Conservation (phyloP, 148 eudicot genomes). For the Camellia lanceoleosa region DNA sequence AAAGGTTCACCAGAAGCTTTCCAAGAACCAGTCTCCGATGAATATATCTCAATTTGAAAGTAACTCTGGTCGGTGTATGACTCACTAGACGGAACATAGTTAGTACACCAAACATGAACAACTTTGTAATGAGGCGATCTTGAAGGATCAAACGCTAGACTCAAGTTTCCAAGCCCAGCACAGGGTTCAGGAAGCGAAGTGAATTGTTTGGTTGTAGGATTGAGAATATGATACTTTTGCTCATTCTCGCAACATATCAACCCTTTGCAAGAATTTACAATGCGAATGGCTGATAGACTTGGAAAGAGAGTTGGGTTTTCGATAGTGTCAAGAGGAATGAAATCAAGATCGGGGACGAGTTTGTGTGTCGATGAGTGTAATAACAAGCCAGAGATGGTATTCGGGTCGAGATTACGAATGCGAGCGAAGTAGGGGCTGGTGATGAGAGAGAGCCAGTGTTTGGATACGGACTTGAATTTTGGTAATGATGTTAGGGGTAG, state of each 20-base stretch:
- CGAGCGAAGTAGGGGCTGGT: not conserved
- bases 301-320: not conserved
- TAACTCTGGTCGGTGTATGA: not conserved
- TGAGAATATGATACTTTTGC: not conserved
- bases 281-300: not conserved
- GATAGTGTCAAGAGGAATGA: not conserved
- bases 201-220: constrained; percentile 14
- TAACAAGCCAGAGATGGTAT: not conserved
- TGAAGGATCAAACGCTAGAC: constrained; percentile 14
- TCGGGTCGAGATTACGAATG: not conserved
- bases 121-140: too few species aligned
- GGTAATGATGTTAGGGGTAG: constrained; percentile 8
- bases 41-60: constrained; percentile 11
- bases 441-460: not conserved
- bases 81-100: not conserved
- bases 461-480: constrained; percentile 7
- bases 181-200: not conserved
- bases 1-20: not conserved
- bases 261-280: constrained; percentile 16
- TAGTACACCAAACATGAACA: not conserved
- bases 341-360: not conserved
- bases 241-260: not conserved
- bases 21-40: constrained; percentile 14
- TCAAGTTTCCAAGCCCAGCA: not conserved
- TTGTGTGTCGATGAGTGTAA: not conserved